Evolutionary conservation across 139 green algal genomes (phyloP).

Genomic region (Ettlia oleoabundans): DNA sequence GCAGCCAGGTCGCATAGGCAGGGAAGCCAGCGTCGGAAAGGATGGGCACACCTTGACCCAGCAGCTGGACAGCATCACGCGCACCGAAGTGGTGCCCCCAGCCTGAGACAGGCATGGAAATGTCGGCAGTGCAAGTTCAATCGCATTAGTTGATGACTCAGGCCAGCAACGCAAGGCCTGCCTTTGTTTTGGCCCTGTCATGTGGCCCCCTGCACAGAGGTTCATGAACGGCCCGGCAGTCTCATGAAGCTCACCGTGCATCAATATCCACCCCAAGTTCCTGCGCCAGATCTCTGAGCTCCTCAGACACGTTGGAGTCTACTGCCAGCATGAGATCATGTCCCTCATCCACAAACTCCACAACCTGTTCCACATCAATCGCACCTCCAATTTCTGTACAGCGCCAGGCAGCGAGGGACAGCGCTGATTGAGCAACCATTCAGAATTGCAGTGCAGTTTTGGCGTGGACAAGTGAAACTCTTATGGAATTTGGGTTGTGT

Average conservation of each 20-base stretch:
- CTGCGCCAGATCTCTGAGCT: conserved; percentile 55
- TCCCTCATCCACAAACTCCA: conserved; percentile 89
- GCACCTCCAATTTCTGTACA: conserved; percentile 68
- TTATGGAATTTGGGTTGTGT: background rate
- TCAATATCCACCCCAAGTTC: conserved; percentile 86
- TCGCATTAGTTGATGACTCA: too few species aligned
- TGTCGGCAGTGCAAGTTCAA: too few species aligned
- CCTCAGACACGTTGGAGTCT: conserved; percentile 60
- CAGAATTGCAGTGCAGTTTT: background rate
- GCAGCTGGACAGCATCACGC: too few species aligned
- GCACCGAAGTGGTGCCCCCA: too few species aligned
- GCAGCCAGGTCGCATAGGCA: background rate
- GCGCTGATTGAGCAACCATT: background rate
- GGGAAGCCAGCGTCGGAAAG: too few species aligned
- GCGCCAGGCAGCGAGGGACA: background rate
- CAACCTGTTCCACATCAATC: conserved; percentile 63
- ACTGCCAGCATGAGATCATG: conserved; percentile 81
- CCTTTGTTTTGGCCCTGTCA: too few species aligned
- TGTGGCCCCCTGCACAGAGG: too few species aligned
- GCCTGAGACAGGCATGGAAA: too few species aligned
- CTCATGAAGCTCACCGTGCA: conserved; percentile 27
- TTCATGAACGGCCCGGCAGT: too few species aligned
- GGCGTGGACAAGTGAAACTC: too few species aligned
- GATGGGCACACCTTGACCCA: too few species aligned
- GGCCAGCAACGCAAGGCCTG: too few species aligned